phyloP scores from a whole-genome alignment of 345 rosid genomes.

The Brassica nigra region DNA sequence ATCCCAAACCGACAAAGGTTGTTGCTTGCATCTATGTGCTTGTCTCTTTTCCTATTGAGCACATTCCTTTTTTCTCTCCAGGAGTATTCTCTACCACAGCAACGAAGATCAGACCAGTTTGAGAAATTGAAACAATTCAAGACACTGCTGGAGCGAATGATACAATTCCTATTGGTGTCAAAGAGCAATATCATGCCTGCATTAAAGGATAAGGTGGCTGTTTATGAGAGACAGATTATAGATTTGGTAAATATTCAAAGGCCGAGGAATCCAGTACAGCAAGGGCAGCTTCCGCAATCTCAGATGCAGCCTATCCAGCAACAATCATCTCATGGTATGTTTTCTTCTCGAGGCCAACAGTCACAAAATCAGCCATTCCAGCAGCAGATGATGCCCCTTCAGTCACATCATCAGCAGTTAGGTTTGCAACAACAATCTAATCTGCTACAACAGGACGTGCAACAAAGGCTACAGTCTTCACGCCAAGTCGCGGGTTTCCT shows the following conservation, averaged over 20 bases:
- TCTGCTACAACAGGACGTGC: constrained; percentile 68
- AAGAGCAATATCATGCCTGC: constrained; percentile 49
- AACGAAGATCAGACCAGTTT: constrained; percentile 65
- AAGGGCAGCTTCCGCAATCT: constrained; percentile 60
- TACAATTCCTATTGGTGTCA: constrained; percentile 53
- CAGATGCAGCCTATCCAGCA: constrained; percentile 69
- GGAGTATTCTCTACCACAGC: constrained; percentile 70
- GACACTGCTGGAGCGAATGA: constrained; percentile 67
- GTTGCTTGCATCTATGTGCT: constrained; percentile 24
- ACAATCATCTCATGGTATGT: constrained; percentile 60
- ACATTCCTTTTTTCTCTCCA: constrained; percentile 27
- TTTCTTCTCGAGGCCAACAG: constrained; percentile 74
- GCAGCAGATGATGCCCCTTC: constrained; percentile 77
- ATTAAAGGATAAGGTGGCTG: constrained; percentile 66
- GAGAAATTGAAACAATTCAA: constrained; percentile 66
- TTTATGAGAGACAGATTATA: constrained; percentile 76
- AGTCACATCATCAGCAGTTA: constrained; percentile 75
- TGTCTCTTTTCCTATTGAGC: constrained; percentile 9
- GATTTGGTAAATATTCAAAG: constrained; percentile 54
- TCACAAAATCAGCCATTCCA: constrained; percentile 65
- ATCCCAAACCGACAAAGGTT: not conserved
- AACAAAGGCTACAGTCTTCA: constrained; percentile 73
- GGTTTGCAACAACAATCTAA: constrained; percentile 75
- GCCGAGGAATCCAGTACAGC: constrained; percentile 65
- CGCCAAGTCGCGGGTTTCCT: constrained; percentile 65